Percentiles rank a stretch among this genome's conserved stretches.
Conservation (phyloP, 257 asterid genomes). For the Capsicum pubescens region DNA sequence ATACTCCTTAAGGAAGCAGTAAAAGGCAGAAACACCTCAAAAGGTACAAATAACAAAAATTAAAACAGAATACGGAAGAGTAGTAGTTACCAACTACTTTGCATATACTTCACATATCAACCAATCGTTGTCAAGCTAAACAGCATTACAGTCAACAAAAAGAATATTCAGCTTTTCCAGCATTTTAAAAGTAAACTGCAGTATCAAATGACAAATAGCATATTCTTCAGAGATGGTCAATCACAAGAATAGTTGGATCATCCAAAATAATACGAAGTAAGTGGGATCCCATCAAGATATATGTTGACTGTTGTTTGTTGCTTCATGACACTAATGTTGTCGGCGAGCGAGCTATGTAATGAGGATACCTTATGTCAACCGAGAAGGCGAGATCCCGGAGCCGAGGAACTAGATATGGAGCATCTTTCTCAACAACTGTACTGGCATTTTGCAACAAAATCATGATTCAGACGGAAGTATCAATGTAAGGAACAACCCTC, state of each 20-base stretch:
- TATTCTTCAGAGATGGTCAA: background rate
- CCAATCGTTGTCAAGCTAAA: constrained; percentile 12
- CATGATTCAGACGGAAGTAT: constrained; percentile 22
- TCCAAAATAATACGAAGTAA: background rate
- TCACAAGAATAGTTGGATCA: constrained; percentile 8
- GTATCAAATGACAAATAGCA: background rate
- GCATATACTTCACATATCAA: constrained; percentile 12
- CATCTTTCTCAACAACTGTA: constrained; percentile 82
- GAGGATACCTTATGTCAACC: constrained; percentile 72
- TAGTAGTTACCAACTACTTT: background rate
- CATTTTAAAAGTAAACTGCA: no score
- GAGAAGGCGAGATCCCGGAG: constrained; percentile 98
- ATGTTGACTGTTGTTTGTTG: background rate
- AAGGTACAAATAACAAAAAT: background rate
- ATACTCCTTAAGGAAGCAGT: background rate
- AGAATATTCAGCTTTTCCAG: background rate
- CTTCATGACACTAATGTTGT: background rate
- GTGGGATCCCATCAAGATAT: background rate
- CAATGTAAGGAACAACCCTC: constrained; percentile 15
- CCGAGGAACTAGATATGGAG: constrained; percentile 78
- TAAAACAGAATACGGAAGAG: background rate
- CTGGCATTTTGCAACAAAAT: constrained; percentile 50
- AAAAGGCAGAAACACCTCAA: constrained; percentile 5
- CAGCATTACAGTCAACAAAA: background rate
- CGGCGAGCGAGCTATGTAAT: background rate